These are phyloP conservation scores for Nothophytophthora sp. DNA, from an alignment of 352 stramenopile species.

Conservation along the genomic window DNA sequence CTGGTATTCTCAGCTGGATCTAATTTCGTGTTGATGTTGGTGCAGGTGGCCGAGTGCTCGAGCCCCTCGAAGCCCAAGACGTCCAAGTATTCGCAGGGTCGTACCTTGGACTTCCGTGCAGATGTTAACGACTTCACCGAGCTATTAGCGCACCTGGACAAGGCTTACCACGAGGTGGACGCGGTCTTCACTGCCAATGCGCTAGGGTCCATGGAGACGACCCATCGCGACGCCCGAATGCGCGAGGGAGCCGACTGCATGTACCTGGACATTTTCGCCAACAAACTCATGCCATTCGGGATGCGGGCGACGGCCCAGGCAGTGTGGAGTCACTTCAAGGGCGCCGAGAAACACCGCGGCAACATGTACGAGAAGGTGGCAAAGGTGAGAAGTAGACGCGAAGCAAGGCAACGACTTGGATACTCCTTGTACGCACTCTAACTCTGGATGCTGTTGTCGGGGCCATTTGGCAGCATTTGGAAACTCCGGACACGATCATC, in stretches of 20 bases:
- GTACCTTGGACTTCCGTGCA: conserved; percentile 32
- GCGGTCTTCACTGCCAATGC: conserved; percentile 37
- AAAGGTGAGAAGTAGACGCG: conserved; percentile 16
- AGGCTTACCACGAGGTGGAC: conserved; percentile 36
- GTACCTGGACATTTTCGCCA: conserved; percentile 48
- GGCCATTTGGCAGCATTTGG: conserved; percentile 29
- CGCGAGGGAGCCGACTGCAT: conserved; percentile 38
- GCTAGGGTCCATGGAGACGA: conserved; percentile 35
- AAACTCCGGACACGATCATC: conserved; percentile 41
- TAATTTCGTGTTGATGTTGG: conserved; percentile 9
- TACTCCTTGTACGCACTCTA: too few relatives aligned
- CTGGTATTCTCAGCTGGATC: too few relatives aligned
- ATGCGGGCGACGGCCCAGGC: conserved; percentile 38
- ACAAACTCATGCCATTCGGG: conserved; percentile 47
- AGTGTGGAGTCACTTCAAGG: conserved; percentile 47
- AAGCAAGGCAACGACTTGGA: too few relatives aligned
- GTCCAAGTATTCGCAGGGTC: conserved; percentile 38
- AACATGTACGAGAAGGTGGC: conserved; percentile 50
- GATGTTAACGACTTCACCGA: conserved; percentile 36
- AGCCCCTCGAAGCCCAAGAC: conserved; percentile 31
- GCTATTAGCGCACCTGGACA: conserved; percentile 35
- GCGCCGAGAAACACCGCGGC: conserved; percentile 36
- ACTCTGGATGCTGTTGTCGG: conserved; percentile 10
- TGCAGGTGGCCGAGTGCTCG: conserved; percentile 27
- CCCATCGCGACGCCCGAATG: conserved; percentile 38